Conservation (phyloP, 306 rosid genomes). For the Cucumis hystrix region DNA sequence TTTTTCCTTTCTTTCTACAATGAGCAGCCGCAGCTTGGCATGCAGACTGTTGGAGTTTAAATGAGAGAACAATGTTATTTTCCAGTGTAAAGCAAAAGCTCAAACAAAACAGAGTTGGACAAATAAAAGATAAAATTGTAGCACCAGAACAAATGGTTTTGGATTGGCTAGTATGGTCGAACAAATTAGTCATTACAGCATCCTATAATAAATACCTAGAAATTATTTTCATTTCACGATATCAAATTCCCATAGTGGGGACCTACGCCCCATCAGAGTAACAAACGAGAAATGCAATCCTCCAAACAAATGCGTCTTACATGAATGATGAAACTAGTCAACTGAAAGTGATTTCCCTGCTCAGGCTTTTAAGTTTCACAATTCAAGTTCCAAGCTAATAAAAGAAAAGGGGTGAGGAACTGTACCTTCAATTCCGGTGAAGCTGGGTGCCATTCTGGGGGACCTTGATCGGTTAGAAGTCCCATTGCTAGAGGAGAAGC, state of each 20-base stretch:
- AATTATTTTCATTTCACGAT: background rate
- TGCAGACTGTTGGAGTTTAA: constrained; percentile 45
- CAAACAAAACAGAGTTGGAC: background rate
- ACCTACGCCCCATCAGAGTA: background rate
- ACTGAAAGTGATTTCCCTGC: background rate
- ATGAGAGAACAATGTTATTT: constrained; percentile 10
- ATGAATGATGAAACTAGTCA: background rate
- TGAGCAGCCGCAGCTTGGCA: constrained; percentile 62
- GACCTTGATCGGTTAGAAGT: constrained; percentile 82
- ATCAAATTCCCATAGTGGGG: background rate
- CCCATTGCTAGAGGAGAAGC: constrained; percentile 96
- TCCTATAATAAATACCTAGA: background rate
- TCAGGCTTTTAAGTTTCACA: background rate
- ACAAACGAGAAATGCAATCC: background rate
- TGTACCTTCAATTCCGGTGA: constrained; percentile 67
- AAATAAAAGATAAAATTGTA: background rate
- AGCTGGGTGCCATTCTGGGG: constrained; percentile 95
- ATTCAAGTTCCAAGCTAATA: background rate
- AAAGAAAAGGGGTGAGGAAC: background rate
- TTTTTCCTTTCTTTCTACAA: constrained; percentile 69
- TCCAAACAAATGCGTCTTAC: background rate
- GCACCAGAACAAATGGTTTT: background rate
- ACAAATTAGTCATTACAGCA: background rate
- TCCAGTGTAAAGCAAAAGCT: background rate
- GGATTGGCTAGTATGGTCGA: background rate